Conservation (phyloP, 208 protist genomes). For the Novymonas esmeraldas region DNA sequence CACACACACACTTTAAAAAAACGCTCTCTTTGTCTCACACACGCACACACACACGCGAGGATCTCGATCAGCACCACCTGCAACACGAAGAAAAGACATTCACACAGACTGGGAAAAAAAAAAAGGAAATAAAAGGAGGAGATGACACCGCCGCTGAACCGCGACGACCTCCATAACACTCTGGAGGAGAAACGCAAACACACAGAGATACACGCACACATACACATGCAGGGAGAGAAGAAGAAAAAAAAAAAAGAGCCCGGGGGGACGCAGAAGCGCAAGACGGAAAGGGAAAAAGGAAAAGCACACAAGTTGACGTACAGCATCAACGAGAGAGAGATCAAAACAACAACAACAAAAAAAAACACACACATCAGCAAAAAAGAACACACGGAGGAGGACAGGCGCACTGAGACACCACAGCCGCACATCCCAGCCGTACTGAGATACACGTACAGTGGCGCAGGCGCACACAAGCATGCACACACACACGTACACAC, state of each 20-base stretch:
- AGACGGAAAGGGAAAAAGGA: background rate
- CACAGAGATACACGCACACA: background rate
- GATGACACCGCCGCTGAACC: too few species aligned
- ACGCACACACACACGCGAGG: too few species aligned
- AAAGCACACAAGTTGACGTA: background rate
- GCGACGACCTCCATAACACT: too few species aligned
- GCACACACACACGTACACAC: background rate
- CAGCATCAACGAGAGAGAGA: background rate
- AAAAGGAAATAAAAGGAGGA: too few species aligned
- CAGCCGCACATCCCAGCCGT: too few species aligned
- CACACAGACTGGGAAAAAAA: too few species aligned
- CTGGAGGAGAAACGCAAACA: conserved; percentile 1
- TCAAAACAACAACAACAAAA: background rate
- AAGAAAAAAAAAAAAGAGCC: conserved; percentile 4
- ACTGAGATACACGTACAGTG: background rate
- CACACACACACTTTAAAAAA: too few species aligned
- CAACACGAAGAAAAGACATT: too few species aligned
- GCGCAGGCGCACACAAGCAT: background rate
- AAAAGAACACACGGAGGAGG: background rate
- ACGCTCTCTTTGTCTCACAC: too few species aligned
- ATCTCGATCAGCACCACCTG: too few species aligned
- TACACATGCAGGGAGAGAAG: background rate
- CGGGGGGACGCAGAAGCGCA: background rate
- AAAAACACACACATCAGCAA: background rate
- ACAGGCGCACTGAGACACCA: background rate